These are phyloP conservation scores for Phytophthora pseudosyringae DNA, from an alignment of 352 stramenopile genomes.

Conservation along the genomic window DNA sequence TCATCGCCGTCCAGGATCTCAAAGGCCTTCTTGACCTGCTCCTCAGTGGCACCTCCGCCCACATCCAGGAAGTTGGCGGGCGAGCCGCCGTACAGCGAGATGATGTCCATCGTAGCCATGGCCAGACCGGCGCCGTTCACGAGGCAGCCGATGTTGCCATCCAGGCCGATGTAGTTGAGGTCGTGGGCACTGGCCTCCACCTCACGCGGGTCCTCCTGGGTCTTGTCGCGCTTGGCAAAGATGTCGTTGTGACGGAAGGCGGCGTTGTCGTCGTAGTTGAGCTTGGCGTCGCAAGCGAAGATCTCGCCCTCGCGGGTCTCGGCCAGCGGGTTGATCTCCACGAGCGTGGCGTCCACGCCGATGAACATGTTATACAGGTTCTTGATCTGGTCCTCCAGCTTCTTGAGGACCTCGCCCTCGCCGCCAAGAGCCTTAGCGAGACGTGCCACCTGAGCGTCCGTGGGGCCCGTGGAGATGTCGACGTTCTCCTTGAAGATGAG, in stretches of 20 bases:
- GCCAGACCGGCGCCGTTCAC: conserved; percentile 99
- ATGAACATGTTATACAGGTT: conserved; percentile 98
- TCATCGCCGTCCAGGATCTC: conserved; percentile 91
- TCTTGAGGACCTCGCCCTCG: conserved; percentile 50
- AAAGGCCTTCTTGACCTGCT: conserved; percentile 90
- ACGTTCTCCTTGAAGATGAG: conserved; percentile 95
- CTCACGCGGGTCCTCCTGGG: conserved; percentile 96
- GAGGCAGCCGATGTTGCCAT: conserved; percentile 99
- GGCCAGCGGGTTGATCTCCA: conserved; percentile 99
- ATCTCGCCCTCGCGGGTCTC: conserved; percentile 96
- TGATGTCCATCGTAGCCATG: conserved; percentile 99
- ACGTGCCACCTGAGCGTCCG: conserved; percentile 75
- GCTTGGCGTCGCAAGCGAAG: conserved; percentile 97
- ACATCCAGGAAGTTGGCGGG: conserved; percentile 99
- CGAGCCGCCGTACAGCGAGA: conserved; percentile 97
- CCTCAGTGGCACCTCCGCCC: conserved; percentile 93
- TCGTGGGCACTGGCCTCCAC: conserved; percentile 94
- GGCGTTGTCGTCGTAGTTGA: conserved; percentile 99
- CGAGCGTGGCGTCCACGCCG: conserved; percentile 95
- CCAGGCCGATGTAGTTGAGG: conserved; percentile 99
- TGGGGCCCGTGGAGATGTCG: conserved; percentile 94
- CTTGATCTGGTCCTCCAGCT: conserved; percentile 78
- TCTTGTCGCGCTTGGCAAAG: conserved; percentile 90
- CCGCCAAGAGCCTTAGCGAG: conserved; percentile 81
- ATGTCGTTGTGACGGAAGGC: conserved; percentile 97